A percentile compares a stretch with the other conserved stretches of the same genome.
Evolutionary conservation across 108 stramenopile species (phyloP).

Genomic region (Ochromonas danica): DNA sequence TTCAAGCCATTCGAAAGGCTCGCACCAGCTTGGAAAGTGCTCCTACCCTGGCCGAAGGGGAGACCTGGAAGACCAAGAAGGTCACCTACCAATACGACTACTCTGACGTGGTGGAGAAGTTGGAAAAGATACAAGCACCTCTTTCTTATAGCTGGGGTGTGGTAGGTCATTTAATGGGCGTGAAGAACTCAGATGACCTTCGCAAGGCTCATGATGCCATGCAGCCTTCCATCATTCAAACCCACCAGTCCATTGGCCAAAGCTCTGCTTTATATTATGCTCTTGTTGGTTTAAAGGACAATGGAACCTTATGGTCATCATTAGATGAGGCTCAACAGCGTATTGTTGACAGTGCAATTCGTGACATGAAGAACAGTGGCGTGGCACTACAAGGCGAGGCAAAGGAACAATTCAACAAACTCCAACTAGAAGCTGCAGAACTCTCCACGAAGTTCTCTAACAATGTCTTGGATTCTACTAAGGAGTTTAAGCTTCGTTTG

Average conservation of each 20-base stretch:
- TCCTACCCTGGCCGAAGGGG: constrained; percentile 52
- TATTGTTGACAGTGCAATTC: constrained; percentile 72
- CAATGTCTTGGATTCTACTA: constrained; percentile 94
- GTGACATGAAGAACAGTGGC: constrained; percentile 79
- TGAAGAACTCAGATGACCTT: constrained; percentile 89
- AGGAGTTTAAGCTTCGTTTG: constrained; percentile 73
- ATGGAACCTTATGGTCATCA: constrained; percentile 1
- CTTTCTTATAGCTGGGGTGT: constrained; percentile 86
- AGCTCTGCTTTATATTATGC: constrained; percentile 81
- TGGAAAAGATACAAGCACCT: constrained; percentile 48
- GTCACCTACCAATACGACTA: constrained; percentile 47
- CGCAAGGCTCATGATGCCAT: constrained; percentile 82
- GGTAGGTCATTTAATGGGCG: constrained; percentile 92
- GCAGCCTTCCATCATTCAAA: constrained; percentile 85
- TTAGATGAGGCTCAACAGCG: constrained; percentile 65
- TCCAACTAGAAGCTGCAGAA: constrained; percentile 77
- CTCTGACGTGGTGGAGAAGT: constrained; percentile 44
- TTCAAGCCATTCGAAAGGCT: neutral
- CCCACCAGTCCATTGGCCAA: constrained; percentile 79
- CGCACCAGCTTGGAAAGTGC: neutral
- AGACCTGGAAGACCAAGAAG: constrained; percentile 71
- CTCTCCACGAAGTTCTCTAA: constrained; percentile 82
- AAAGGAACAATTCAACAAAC: constrained; percentile 89
- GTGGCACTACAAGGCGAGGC: constrained; percentile 82
- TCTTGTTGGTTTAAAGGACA: constrained; percentile 61